Evolutionary conservation across 2,329 filamentous ascomycete species (phyloP), one percentile per base, ranked within the genome.

Genomic region (Ceratocystis harringtonii): DNA sequence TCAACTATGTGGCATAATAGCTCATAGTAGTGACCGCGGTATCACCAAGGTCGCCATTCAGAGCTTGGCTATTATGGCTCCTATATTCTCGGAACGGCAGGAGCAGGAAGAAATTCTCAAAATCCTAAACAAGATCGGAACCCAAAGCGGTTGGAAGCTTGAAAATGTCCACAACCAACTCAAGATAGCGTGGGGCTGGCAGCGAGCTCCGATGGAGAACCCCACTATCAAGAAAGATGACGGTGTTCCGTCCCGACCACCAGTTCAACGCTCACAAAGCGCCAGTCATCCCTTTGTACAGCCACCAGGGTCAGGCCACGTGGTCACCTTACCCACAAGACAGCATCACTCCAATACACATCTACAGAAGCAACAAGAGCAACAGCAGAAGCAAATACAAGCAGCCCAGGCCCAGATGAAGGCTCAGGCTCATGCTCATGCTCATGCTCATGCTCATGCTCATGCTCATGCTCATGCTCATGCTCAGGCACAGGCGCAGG

Each of bases 1-100:
- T 69, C 87, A 92, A 72, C 87, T 95, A 28, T 96, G 92, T 72
- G 92, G 92, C 15, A 95, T 97, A 68, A 85, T 89, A 28, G 89
- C 90, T 1, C 90, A 95, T 72, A 85, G 87, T 63, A 89, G 91
- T 71, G 90, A 95, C 72, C 81, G 84, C 30, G 89, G 89, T 32
- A 84, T 96, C 41, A 85, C 88, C 8, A 88, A 84, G 62, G 85
- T 95, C 8, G 89, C 89, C 1, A 83, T 94, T 48, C 87, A 88
- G 8, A 90, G 88, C 43, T 79, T 96, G 5, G 85, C 86, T 48
- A 87, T 94, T 65, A 89, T 89, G 1, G 87, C 87, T 5, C 84
- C 88, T 70, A 86, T 86, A 62, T 78, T 97, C 3, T 83, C 81
- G 0, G 80, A 84, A 63, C 79, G 80, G 3, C 78, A 80, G 32